Base-by-base conservation (phyloP, 768 basidiomycete genomes). In the Serpula lacrymans region DNA sequence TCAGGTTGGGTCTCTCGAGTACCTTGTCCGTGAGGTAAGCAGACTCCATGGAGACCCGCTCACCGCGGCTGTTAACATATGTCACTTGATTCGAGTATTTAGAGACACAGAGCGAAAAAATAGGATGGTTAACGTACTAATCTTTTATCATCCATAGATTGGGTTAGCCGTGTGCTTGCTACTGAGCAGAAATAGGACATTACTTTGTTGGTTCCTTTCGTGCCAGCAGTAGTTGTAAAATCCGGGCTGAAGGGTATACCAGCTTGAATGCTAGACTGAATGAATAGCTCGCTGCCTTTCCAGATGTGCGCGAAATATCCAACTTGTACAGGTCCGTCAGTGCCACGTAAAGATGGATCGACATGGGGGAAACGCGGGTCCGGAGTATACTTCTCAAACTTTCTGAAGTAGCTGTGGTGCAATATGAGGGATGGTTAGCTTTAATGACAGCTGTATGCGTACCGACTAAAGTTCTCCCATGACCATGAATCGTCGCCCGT, bases 1-100 rank as follows among this genome's bases (percentile, higher is more conserved):
- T 81, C 18, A 88, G 67, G 47, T 88, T 88, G 5, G 75, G 75
- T 26, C 85, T 69, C 4, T 69, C 65, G 5, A 87, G 69, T 3
- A 86, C 84, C 0, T 78, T 68, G 1, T 71, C 60, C 0, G 82
- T 85, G 24, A 88, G 71, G 52, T 87, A 88, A 0, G 81, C 82
- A 2, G 71, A 62, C 52, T 86, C 82, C 1, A 80, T 69, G 1
- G 83, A 79, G 6, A 81, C 79, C 0, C 85, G 75, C 41, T 64
- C 60, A 24, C 69, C 68, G 9, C 65, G 68, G 24, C 65, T 43
- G 50, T 78, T 69, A 37, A 87, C 69, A 47, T 82, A 87, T 0
- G 82, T 83, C 80, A 86, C 85, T 86, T 45, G 1, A 2, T 42
- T 8, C 42, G 29, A 28, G 24, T 52, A 32, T 33, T 32, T 23